Conservation (phyloP, 345 rosid genomes). For the Microthlaspi erraticum region DNA sequence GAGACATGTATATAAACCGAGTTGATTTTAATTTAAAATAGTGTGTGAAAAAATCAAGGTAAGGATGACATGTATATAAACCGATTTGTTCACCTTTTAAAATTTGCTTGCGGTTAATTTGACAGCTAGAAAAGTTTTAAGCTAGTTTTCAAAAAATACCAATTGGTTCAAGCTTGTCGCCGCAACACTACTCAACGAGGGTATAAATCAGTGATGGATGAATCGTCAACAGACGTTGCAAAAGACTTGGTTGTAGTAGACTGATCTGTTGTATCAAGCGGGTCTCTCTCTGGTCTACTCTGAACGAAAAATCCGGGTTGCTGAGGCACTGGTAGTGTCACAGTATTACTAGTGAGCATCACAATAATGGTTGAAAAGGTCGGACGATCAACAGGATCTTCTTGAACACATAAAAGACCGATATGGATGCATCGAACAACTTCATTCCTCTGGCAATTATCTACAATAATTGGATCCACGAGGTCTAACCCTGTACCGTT, state of each 20-base stretch:
- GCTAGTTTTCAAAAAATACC: background rate
- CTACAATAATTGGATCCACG: slow-evolving; percentile 49
- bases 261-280: slow-evolving; percentile 7
- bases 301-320: slow-evolving; percentile 49
- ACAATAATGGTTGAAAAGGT: slow-evolving; percentile 50
- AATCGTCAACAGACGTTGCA: slow-evolving; percentile 46
- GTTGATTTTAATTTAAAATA: no score
- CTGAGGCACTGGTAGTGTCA: slow-evolving; percentile 46
- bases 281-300: slow-evolving; percentile 25
- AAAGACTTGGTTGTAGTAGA: slow-evolving; percentile 26
- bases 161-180: background rate
- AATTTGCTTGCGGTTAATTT: no score
- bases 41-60: no score
- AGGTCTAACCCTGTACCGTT: slow-evolving; percentile 51
- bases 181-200: slow-evolving; percentile 44
- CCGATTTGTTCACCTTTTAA: no score
- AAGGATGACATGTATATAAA: no score
- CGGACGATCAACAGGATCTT: slow-evolving; percentile 61
- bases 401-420: slow-evolving; percentile 68
- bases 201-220: slow-evolving; percentile 49
- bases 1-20: no score
- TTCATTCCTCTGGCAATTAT: slow-evolving; percentile 46
- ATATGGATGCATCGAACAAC: slow-evolving; percentile 57
- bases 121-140: background rate
- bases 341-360: slow-evolving; percentile 48